These are phyloP conservation scores for Alternaria dauci DNA, from an alignment of 2,329 filamentous ascomycete species.

Conservation along the genomic window DNA sequence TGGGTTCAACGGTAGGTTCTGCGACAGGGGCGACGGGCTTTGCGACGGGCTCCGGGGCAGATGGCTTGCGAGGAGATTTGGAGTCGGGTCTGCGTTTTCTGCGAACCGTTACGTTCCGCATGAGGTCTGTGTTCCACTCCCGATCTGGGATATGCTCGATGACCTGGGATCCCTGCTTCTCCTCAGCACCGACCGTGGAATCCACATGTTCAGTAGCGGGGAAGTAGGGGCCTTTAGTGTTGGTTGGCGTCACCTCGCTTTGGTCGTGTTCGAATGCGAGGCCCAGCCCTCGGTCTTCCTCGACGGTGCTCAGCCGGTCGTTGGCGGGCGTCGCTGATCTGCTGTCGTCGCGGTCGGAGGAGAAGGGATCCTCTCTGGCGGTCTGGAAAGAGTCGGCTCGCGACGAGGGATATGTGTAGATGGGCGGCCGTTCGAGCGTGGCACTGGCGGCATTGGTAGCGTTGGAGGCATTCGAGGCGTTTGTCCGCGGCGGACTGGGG, in stretches of 20 bases:
- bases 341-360: slow-evolving; percentile 45
- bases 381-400: slow-evolving; percentile 58
- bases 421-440: slow-evolving; percentile 35
- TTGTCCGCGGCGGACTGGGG: slow-evolving; percentile 47
- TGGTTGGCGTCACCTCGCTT: slow-evolving; percentile 44
- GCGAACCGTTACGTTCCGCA: slow-evolving; percentile 54
- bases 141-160: slow-evolving; percentile 43
- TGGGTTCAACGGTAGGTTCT: background rate
- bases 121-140: slow-evolving; percentile 52
- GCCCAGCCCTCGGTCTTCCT: slow-evolving; percentile 46
- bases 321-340: slow-evolving; percentile 38
- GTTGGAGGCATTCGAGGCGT: slow-evolving; percentile 31
- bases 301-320: slow-evolving; percentile 39
- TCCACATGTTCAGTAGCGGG: slow-evolving; percentile 18
- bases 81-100: slow-evolving; percentile 42
- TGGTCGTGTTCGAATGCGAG: slow-evolving; percentile 48
- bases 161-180: slow-evolving; percentile 27
- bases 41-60: slow-evolving; percentile 10
- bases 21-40: background rate
- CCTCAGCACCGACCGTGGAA: slow-evolving; percentile 20
- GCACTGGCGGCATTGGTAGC: background rate
- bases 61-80: slow-evolving; percentile 29
- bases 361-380: slow-evolving; percentile 53
- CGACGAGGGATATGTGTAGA: slow-evolving; percentile 52
- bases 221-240: slow-evolving; percentile 25